These are phyloP conservation scores for Alternaria burnsii DNA, from an alignment of 2,329 filamentous ascomycete genomes.

Conservation along the genomic window DNA sequence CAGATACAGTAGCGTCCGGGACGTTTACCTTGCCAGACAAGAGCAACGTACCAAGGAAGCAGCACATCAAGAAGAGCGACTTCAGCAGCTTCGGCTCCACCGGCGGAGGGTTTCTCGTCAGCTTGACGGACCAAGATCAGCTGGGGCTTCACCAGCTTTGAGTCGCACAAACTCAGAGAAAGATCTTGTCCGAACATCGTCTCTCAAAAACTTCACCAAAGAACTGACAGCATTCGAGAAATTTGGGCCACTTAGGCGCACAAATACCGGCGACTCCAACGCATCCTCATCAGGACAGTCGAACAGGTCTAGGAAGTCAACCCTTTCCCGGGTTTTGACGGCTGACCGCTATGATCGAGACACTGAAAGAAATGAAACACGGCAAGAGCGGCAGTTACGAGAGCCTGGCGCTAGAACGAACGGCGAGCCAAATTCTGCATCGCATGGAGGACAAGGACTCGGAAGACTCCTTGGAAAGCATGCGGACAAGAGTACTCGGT, in stretches of 20 bases:
- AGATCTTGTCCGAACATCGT: constrained; percentile 6
- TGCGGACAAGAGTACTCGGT: constrained; percentile 45
- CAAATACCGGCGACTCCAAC: constrained; percentile 15
- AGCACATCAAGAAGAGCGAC: constrained; percentile 14
- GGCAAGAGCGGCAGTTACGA: constrained; percentile 43
- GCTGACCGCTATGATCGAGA: constrained; percentile 41
- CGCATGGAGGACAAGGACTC: constrained; percentile 46
- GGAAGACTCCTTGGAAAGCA: constrained; percentile 46
- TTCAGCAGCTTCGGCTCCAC: constrained; percentile 16
- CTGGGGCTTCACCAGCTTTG: constrained; percentile 19
- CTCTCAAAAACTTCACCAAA: constrained; percentile 5
- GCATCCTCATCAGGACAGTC: constrained; percentile 16
- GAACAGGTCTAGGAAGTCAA: constrained; percentile 14
- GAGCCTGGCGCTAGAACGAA: constrained; percentile 38
- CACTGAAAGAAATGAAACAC: constrained; percentile 47
- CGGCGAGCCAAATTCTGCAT: constrained; percentile 44
- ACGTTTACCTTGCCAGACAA: constrained; percentile 8
- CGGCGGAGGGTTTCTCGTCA: constrained; percentile 20
- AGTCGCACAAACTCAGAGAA: constrained; percentile 23
- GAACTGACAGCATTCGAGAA: constrained; percentile 7
- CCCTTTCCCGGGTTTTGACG: constrained; percentile 17
- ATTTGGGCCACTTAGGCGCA: constrained; percentile 16
- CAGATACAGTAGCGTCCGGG: neutral
- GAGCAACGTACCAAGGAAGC: constrained; percentile 12
- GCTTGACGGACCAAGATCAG: constrained; percentile 34